A percentile compares a stretch with the other conserved stretches of the same genome.
Conservation (phyloP, 176 grass and related monocot species). For the Tillandsia fasciculata region DNA sequence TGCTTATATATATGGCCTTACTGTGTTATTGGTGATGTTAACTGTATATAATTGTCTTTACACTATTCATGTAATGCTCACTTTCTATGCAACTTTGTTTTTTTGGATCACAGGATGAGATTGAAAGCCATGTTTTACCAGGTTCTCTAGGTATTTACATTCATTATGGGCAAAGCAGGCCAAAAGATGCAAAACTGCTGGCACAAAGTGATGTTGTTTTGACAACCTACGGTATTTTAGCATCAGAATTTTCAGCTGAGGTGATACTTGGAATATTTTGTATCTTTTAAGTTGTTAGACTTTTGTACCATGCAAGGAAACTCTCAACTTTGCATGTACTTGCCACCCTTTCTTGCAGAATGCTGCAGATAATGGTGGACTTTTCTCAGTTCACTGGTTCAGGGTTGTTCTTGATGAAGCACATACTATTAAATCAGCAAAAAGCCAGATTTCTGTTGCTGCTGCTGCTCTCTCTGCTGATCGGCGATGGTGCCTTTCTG, state of each 20-base stretch:
- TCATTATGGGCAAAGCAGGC: slow-evolving; percentile 94
- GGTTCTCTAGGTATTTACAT: slow-evolving; percentile 65
- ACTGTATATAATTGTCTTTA: neutral
- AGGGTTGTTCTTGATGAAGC: slow-evolving; percentile 95
- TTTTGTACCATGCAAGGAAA: neutral
- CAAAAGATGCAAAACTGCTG: slow-evolving; percentile 63
- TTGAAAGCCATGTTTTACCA: slow-evolving; percentile 67
- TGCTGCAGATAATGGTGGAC: slow-evolving; percentile 54
- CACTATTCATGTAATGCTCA: neutral
- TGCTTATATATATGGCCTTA: no score
- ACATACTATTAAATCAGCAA: slow-evolving; percentile 81
- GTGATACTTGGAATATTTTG: slow-evolving; percentile 38
- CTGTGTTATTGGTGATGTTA: neutral
- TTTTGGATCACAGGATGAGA: slow-evolving; percentile 55
- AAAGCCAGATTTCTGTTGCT: slow-evolving; percentile 78
- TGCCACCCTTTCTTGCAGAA: slow-evolving; percentile 28
- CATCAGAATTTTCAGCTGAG: slow-evolving; percentile 87
- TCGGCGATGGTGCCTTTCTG: slow-evolving; percentile 95
- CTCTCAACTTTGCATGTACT: neutral
- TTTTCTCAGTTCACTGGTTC: slow-evolving; percentile 77
- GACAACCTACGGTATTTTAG: slow-evolving; percentile 85
- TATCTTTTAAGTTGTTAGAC: slow-evolving; percentile 17
- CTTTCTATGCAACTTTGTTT: neutral
- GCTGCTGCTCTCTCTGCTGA: slow-evolving; percentile 64
- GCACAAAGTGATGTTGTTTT: slow-evolving; percentile 82